Base-by-base conservation (phyloP, 1,139 yeast species). In the Scheffersomyces quercinus region DNA sequence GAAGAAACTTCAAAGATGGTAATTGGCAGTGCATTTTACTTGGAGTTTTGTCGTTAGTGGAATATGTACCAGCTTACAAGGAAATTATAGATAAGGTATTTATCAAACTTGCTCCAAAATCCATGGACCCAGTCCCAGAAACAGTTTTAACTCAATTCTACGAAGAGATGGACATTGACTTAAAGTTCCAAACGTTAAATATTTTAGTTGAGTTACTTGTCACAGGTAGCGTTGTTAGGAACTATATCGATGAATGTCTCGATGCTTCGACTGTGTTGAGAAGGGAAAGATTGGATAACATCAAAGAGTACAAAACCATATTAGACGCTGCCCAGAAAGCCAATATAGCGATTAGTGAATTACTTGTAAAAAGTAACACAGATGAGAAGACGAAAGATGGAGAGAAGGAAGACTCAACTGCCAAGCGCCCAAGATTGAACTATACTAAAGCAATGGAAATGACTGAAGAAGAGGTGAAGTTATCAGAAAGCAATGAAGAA, bases 11-110 rank as follows among this genome's bases (percentile, higher is more conserved):
- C 60, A 82, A 78, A 55, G 91, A 88, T 55, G 96, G 97, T 4
- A 82, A 82, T 44, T 91, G 97, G 97, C 85, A 88, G 55, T 75
- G 85, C 36, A 79, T 86, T 38, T 64, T 90, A 30, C 63, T 90
- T 37, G 97, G 97, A 14, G 72, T 90, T 4, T 71, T 90, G 28
- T 75, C 84, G 0, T 64, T 79, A 41, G 79, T 85, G 9, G 82
- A 82, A 37, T 74, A 81, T 52, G 74, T 83, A 29, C 81, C 83
- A 0, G 75, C 76, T 15, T 85, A 79, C 66, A 59, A 70, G 28
- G 67, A 68, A 0, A 62, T 65, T 5, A 77, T 85, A 44, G 68
- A 65, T 12, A 65, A 68, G 33, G 76, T 81, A 2, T 77, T 73
- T 47, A 73, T 73, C 37, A 58, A 65, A 1, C 62, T 85, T 41